Percentiles rank a stretch among this genome's conserved stretches.
These are phyloP conservation scores for Blepharisma japonicum DNA, from an alignment of 73 alveolate species.

Conservation along the genomic window DNA sequence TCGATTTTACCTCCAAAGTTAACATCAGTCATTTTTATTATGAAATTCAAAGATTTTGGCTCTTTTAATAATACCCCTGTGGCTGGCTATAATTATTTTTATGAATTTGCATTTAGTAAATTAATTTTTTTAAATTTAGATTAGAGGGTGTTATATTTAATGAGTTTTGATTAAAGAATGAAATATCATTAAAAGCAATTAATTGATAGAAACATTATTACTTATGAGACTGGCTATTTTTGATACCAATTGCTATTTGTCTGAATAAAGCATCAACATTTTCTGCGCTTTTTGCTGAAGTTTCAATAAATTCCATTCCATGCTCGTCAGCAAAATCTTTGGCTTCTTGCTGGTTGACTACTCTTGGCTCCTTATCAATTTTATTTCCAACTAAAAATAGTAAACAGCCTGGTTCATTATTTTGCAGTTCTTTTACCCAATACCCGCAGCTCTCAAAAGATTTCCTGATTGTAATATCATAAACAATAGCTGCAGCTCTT, in stretches of 20 bases:
- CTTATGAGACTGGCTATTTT: constrained; percentile 19
- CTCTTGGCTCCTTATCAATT: constrained; percentile 54
- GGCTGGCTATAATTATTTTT: no score
- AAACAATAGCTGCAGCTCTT: constrained; percentile 73
- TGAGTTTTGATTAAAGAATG: no score
- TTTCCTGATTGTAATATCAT: constrained; percentile 66
- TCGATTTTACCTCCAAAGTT: no score
- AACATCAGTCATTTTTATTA: no score
- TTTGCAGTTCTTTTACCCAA: constrained; percentile 66
- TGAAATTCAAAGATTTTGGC: no score
- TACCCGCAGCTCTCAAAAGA: constrained; percentile 60
- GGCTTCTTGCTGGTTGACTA: constrained; percentile 40
- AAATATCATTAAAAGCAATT: no score
- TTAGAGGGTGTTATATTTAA: no score
- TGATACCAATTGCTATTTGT: constrained; percentile 25
- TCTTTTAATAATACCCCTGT: no score
- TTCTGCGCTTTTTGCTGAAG: constrained; percentile 58
- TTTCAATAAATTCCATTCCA: constrained; percentile 48
- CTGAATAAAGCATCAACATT: constrained; percentile 47
- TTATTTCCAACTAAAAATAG: constrained; percentile 74
- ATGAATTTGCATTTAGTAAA: no score
- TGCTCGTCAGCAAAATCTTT: constrained; percentile 52
- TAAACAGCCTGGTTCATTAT: constrained; percentile 37
- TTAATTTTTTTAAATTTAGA: no score
- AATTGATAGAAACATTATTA: no score